Evolutionary conservation across 2,329 filamentous ascomycete species (phyloP).

Genomic region (Endoconidiophora laricicola): DNA sequence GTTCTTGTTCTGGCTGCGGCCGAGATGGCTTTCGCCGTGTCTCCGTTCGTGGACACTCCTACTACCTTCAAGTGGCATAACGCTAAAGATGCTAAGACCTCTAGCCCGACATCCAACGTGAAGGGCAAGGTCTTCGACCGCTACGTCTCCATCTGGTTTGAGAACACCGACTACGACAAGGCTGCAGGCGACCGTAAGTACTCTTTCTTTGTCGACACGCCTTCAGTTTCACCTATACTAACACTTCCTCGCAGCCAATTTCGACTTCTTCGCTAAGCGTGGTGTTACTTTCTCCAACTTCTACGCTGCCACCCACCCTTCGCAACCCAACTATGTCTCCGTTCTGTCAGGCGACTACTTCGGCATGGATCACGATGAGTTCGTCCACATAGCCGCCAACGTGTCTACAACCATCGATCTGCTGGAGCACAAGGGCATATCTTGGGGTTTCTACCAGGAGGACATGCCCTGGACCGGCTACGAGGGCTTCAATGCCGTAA

Average conservation of each 20-base stretch:
- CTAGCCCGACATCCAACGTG: conserved; percentile 44
- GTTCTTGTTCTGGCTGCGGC: too few relatives aligned
- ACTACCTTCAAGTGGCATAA: too few relatives aligned
- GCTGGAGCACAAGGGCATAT: conserved; percentile 45
- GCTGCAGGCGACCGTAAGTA: conserved; percentile 43
- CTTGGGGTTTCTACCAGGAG: conserved; percentile 61
- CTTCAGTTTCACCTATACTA: background rate
- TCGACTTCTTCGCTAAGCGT: conserved; percentile 18
- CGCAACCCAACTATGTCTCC: conserved; percentile 61
- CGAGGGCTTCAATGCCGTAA: conserved; percentile 45
- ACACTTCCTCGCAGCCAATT: conserved; percentile 15
- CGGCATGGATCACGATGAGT: conserved; percentile 52
- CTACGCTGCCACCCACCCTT: conserved; percentile 52
- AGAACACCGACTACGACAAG: conserved; percentile 56
- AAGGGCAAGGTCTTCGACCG: conserved; percentile 58
- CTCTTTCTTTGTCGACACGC: background rate
- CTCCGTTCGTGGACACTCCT: too few relatives aligned
- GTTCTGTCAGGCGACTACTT: conserved; percentile 55
- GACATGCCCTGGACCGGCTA: conserved; percentile 61
- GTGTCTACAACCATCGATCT: conserved; percentile 51
- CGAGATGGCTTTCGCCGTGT: too few relatives aligned
- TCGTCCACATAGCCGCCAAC: conserved; percentile 40
- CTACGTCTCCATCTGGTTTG: conserved; percentile 57
- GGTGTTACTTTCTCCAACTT: conserved; percentile 22
- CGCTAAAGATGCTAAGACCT: conserved; percentile 29